A percentile compares a stretch with the other conserved stretches of the same genome.
Conservation (phyloP, 257 asterid species). For the Solanum clarkiae region DNA sequence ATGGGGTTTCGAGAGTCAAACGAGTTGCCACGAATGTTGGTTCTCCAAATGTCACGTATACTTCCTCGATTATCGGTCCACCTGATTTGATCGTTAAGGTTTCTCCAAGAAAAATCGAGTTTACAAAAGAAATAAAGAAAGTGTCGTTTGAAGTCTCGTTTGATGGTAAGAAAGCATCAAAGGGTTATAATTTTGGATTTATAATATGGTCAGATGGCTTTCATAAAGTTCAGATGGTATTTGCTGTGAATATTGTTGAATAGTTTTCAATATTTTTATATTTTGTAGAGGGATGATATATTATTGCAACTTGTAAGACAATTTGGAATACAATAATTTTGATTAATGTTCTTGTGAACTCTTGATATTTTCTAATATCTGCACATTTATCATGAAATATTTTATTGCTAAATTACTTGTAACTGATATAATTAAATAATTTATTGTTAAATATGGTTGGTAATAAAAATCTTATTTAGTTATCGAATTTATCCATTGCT, state of each 20-base stretch:
- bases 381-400: background rate
- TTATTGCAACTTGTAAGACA: background rate
- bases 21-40: constrained; percentile 52
- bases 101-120: constrained; percentile 22
- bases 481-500: too few relatives aligned
- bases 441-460: too few relatives aligned
- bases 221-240: constrained; percentile 42
- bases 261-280: background rate
- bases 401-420: background rate
- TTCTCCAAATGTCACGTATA: constrained; percentile 25
- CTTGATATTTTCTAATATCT: background rate
- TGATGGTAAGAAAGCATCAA: constrained; percentile 37
- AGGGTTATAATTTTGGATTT: constrained; percentile 50
- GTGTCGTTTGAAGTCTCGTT: constrained; percentile 35
- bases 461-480: too few relatives aligned
- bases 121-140: constrained; percentile 7
- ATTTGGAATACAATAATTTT: background rate
- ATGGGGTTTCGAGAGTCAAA: constrained; percentile 28
- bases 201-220: constrained; percentile 51
- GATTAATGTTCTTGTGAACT: background rate
- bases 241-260: constrained; percentile 38
- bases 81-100: constrained; percentile 32
- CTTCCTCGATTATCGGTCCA: constrained; percentile 32
- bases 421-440: too few relatives aligned
- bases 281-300: background rate